Evolutionary conservation across 768 basidiomycete species (phyloP).

Genomic region (Mycena maculata): DNA sequence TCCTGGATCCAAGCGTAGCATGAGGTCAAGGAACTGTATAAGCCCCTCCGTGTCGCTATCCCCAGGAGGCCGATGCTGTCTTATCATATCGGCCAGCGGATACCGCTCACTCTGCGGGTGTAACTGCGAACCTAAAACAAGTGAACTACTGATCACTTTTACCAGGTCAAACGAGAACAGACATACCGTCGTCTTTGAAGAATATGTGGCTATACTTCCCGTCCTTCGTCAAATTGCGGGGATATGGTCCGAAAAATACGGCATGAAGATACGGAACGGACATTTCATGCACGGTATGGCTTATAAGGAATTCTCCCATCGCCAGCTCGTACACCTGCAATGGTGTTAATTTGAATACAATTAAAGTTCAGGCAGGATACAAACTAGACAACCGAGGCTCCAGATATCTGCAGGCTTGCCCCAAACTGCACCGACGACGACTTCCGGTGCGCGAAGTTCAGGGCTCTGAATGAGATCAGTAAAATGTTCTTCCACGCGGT

Average conservation of each 20-base stretch:
- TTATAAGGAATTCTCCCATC: constrained; percentile 6
- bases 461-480: constrained; percentile 24
- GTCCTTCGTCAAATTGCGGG: constrained; percentile 8
- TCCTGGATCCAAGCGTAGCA: constrained; percentile 19
- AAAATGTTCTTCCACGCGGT: constrained; percentile 21
- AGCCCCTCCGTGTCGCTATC: constrained; percentile 6
- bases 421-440: constrained; percentile 20
- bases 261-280: constrained; percentile 15
- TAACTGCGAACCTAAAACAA: constrained; percentile 5
- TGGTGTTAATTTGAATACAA: neutral
- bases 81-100: constrained; percentile 1
- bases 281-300: neutral
- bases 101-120: neutral
- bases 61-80: neutral
- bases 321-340: constrained; percentile 18
- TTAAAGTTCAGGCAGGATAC: neutral
- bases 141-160: too few relatives aligned
- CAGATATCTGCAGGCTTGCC: constrained; percentile 22
- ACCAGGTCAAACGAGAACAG: neutral
- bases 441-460: constrained; percentile 23
- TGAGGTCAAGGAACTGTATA: constrained; percentile 3
- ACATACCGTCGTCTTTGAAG: constrained; percentile 21
- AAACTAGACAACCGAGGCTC: constrained; percentile 22
- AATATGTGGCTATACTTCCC: constrained; percentile 18
- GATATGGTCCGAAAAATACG: constrained; percentile 17